phyloP scores from a whole-genome alignment of 306 rosid species.

The Parietaria judaica region DNA sequence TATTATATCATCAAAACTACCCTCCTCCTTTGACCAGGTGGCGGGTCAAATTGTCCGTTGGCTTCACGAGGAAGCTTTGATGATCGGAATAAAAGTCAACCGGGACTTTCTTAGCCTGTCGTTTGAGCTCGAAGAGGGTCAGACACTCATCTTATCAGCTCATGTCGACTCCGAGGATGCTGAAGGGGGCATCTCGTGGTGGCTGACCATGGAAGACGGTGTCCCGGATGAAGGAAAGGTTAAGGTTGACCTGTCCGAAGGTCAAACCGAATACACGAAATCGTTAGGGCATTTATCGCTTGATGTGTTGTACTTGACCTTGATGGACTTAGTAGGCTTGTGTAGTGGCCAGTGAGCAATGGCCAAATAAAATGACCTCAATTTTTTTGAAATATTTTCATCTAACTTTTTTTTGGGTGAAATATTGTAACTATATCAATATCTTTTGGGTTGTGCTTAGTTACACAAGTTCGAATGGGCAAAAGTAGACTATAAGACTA shows the following conservation, averaged over 20 bases:
- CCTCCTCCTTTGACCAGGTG: slow-evolving; percentile 41
- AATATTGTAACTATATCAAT: too few relatives aligned
- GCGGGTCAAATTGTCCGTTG: slow-evolving; percentile 79
- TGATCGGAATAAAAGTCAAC: slow-evolving; percentile 69
- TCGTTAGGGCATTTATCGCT: slow-evolving; percentile 71
- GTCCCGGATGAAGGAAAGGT: slow-evolving; percentile 60
- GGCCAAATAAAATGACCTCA: neutral
- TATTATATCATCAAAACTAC: neutral
- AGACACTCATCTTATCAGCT: slow-evolving; percentile 65
- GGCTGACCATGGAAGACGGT: slow-evolving; percentile 70
- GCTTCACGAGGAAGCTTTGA: slow-evolving; percentile 78
- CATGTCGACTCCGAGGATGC: slow-evolving; percentile 75
- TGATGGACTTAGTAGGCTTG: slow-evolving; percentile 73
- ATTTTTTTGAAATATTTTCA: too few relatives aligned
- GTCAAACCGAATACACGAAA: slow-evolving; percentile 60
- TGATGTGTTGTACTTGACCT: slow-evolving; percentile 65
- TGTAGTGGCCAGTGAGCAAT: slow-evolving; percentile 52
- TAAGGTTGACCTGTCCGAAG: slow-evolving; percentile 36
- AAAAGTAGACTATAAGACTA: neutral
- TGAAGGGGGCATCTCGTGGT: slow-evolving; percentile 85
- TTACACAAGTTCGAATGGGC: neutral
- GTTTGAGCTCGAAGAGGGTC: slow-evolving; percentile 78
- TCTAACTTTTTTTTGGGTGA: too few relatives aligned
- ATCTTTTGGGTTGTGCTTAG: too few relatives aligned
- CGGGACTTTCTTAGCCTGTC: slow-evolving; percentile 69